Base-by-base conservation (phyloP, 139 green algal genomes). In the Tetratostichococcus sp. region DNA sequence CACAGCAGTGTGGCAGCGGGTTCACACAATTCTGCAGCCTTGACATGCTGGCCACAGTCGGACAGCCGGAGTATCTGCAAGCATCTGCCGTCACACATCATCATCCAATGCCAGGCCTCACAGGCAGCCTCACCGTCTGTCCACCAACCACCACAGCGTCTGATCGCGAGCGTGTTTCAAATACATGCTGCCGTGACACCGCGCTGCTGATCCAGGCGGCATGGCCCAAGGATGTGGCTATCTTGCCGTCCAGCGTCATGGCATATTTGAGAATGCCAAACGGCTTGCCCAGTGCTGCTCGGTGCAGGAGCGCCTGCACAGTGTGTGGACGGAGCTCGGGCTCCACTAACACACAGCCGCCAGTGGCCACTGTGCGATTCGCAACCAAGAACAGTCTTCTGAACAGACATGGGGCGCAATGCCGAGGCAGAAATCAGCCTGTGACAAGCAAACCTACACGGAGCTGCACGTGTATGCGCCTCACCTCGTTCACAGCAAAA, bases 171-270 rank as follows among this genome's bases (percentile, higher is more conserved):
- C 94, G 87, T 75, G 76, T 73, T 74, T 92, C 86, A 86, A 97
- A 97, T 69, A 98, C 94, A 1, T 74, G 83, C 35, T 84, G 77
- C 2, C 94, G 82, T 28, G 89, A 86, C 65, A 68, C 30, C 16
- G 88, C 30, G 72, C 77, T 88, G 76, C 82, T 95, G n/a, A 99
- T 93, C 96, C 96, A 99, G 25, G 93, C 89, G 28, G 88, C 88
- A 81, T 99, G 95, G 1, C 96, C 96, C n/a, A 77, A 80, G 33
- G 72, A 76, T 17, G 93, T 92, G 21, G 96, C 96, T 42, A 98
- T 99, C 85, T 99, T 99, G 71, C 95, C 96, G 74, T 99, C 96
- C 43, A 98, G 77, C 6, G 96, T 99, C 96, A 99, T 99, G 4
- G 96, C 96, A 78, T 99, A 99, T 82, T 98, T 99, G 43, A 97